These are phyloP conservation scores for Teratosphaeria gauchensis DNA, from an alignment of 2,329 filamentous ascomycete species.

Conservation along the genomic window DNA sequence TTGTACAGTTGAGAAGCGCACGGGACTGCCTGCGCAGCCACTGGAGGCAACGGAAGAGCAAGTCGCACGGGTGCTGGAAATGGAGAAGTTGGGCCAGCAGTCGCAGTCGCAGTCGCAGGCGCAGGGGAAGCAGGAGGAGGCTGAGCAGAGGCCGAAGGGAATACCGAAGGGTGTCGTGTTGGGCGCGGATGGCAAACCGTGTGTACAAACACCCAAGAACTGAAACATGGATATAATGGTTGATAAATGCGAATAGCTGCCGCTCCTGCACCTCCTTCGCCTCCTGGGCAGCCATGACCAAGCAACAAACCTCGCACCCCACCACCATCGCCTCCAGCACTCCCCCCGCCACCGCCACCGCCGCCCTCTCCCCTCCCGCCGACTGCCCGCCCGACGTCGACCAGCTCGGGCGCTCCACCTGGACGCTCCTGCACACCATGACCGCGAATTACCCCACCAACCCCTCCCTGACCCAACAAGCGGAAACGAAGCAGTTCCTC, in stretches of 20 bases:
- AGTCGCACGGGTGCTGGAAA: conserved; percentile 13
- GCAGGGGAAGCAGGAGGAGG: conserved; percentile 6
- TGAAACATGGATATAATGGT: background rate
- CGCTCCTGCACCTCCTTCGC: conserved; percentile 57
- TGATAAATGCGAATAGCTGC: conserved; percentile 43
- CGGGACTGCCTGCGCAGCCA: conserved; percentile 29
- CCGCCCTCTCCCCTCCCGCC: conserved; percentile 29
- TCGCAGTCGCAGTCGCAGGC: conserved; percentile 1
- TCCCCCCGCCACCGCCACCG: conserved; percentile 24
- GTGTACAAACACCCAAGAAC: conserved; percentile 28
- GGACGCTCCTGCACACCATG: conserved; percentile 89
- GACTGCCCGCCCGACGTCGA: conserved; percentile 92
- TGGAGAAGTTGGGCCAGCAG: conserved; percentile 17
- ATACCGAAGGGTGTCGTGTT: conserved; percentile 64
- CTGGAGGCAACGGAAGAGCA: conserved; percentile 23
- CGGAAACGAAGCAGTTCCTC: conserved; percentile 69
- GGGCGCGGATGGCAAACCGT: conserved; percentile 79
- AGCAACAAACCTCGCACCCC: conserved; percentile 11
- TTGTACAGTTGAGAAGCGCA: conserved; percentile 27
- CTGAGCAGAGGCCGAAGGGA: conserved; percentile 36
- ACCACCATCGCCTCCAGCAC: conserved; percentile 26
- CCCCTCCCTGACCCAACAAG: conserved; percentile 60
- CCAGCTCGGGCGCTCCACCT: conserved; percentile 72
- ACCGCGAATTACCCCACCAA: conserved; percentile 72
- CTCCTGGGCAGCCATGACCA: conserved; percentile 48